A percentile compares a stretch with the other conserved stretches of the same genome.
phyloP scores from a whole-genome alignment of 306 rosid species.

The Senna tora region DNA sequence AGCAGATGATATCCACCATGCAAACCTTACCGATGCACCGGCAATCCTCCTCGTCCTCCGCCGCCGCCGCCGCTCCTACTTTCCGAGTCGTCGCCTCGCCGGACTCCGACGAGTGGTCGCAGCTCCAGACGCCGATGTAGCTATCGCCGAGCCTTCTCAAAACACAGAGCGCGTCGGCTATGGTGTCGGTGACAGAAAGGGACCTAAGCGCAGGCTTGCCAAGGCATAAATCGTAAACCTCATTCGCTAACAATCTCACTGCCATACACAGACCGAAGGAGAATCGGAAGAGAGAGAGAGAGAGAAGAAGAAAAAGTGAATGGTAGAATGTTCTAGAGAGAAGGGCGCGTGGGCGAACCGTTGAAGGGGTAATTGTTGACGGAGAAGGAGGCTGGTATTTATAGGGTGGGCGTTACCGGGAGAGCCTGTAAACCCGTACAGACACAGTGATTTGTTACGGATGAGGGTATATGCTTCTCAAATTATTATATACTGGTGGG shows the following conservation, averaged over 20 bases:
- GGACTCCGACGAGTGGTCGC: slow-evolving; percentile 52
- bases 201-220: slow-evolving; percentile 82
- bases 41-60: slow-evolving; percentile 39
- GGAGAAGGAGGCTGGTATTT: neutral
- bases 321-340: slow-evolving; percentile 3
- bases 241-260: slow-evolving; percentile 51
- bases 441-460: neutral
- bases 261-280: slow-evolving; percentile 69
- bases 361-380: neutral
- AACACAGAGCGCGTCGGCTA: slow-evolving; percentile 64
- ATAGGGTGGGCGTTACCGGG: neutral
- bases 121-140: slow-evolving; percentile 76
- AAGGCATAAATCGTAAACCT: slow-evolving; percentile 76
- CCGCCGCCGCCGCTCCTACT: neutral
- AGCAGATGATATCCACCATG: slow-evolving; percentile 64
- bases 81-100: neutral
- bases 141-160: slow-evolving; percentile 48
- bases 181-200: slow-evolving; percentile 54
- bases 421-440: slow-evolving; percentile 8
- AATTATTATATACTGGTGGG: too few relatives aligned
- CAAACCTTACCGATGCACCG: slow-evolving; percentile 70
- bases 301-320: too few relatives aligned
- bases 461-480: too few relatives aligned
- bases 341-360: neutral
- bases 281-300: neutral